Percentiles rank a stretch among this genome's conserved stretches.
phyloP scores from a whole-genome alignment of 2,329 filamentous ascomycete species.

The Pezicula neosporulosa region DNA sequence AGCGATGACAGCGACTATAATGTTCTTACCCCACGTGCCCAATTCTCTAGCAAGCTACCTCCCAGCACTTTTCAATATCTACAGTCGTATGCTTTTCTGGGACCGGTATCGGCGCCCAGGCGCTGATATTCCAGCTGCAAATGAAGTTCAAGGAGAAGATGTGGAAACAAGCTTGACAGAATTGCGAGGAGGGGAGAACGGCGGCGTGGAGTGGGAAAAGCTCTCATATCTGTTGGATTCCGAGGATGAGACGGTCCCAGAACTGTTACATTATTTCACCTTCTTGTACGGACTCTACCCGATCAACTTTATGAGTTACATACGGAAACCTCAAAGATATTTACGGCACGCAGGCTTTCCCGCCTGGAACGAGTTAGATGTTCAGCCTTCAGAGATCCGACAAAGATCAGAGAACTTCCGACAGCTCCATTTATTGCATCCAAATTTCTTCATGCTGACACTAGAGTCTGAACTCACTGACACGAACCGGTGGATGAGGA shows the following conservation, averaged over 20 bases:
- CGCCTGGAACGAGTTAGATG: constrained; percentile 69
- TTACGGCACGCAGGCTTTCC: constrained; percentile 69
- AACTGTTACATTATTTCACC: constrained; percentile 73
- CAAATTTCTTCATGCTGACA: constrained; percentile 80
- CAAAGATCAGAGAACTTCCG: constrained; percentile 73
- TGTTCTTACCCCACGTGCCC: constrained; percentile 80
- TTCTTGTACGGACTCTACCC: constrained; percentile 81
- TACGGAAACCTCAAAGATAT: constrained; percentile 77
- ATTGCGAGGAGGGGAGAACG: constrained; percentile 5
- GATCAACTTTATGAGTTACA: constrained; percentile 83
- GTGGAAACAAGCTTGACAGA: constrained; percentile 23
- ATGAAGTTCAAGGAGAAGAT: constrained; percentile 29
- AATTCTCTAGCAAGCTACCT: constrained; percentile 66
- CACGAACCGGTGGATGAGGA: constrained; percentile 73
- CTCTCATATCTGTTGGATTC: constrained; percentile 57
- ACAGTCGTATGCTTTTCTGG: constrained; percentile 78
- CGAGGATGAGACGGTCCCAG: constrained; percentile 59
- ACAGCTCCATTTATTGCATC: constrained; percentile 70
- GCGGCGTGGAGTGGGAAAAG: constrained; percentile 57
- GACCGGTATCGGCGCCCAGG: constrained; percentile 37
- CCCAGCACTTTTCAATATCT: constrained; percentile 75
- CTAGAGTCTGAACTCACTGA: constrained; percentile 78
- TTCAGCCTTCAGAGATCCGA: constrained; percentile 74
- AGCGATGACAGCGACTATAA: constrained; percentile 70
- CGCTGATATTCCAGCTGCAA: constrained; percentile 9